A percentile compares a stretch with the other conserved stretches of the same genome.
Evolutionary conservation across 2,329 filamentous ascomycete genomes (phyloP).

Genomic region (Paecilomyces dactylethromorphus): DNA sequence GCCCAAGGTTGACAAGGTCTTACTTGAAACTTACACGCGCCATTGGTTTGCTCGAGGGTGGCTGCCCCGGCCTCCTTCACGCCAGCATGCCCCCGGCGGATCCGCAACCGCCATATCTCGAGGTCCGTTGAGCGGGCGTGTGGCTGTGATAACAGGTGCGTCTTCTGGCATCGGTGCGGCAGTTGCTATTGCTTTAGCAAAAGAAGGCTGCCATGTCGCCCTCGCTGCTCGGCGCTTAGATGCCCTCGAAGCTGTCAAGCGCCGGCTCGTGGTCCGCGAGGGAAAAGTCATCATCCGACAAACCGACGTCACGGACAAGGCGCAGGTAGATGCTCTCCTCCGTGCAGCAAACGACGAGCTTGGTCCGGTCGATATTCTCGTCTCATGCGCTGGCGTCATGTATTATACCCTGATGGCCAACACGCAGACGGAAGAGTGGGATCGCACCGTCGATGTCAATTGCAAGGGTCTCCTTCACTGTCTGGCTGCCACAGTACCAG

Average conservation of each 20-base stretch:
- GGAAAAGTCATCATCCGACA: constrained; percentile 61
- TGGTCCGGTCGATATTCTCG: constrained; percentile 70
- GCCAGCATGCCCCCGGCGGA: constrained; percentile 40
- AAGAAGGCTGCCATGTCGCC: constrained; percentile 65
- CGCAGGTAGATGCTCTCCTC: constrained; percentile 62
- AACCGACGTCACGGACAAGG: constrained; percentile 65
- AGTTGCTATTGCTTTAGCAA: constrained; percentile 61
- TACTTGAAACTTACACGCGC: constrained; percentile 72
- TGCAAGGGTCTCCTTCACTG: constrained; percentile 76
- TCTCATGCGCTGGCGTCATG: constrained; percentile 78
- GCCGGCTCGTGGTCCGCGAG: constrained; percentile 49
- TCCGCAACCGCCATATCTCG: constrained; percentile 38
- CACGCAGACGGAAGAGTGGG: constrained; percentile 66
- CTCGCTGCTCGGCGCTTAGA: constrained; percentile 65
- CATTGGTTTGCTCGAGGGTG: constrained; percentile 77
- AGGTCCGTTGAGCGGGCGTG: constrained; percentile 60
- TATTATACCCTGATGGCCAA: constrained; percentile 87
- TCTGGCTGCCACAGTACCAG: constrained; percentile 61
- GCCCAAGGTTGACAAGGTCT: constrained; percentile 60
- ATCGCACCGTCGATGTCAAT: constrained; percentile 76
- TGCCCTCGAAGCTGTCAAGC: constrained; percentile 61
- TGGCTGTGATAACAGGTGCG: constrained; percentile 72
- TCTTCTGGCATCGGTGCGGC: constrained; percentile 75
- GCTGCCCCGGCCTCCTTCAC: constrained; percentile 58
- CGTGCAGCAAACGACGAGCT: constrained; percentile 53